Conservation (phyloP, 306 rosid species). For the Trichosanthes cucumerina region DNA sequence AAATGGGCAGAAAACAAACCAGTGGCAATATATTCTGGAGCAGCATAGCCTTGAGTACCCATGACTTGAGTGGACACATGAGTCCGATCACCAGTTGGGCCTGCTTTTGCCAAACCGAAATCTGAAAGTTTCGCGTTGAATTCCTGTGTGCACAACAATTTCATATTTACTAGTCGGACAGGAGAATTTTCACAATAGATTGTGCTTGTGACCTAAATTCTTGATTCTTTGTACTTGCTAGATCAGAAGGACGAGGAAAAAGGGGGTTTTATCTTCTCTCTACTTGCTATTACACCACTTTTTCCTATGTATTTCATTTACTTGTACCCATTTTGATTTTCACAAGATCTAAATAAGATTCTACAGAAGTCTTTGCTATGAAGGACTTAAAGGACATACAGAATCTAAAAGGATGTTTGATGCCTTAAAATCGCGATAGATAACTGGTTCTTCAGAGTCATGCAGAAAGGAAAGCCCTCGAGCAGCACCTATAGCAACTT, state of each 20-base stretch:
- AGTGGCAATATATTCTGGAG: constrained; percentile 79
- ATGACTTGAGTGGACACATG: constrained; percentile 83
- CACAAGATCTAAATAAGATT: neutral
- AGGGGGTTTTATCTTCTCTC: neutral
- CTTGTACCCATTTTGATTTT: neutral
- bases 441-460: constrained; percentile 47
- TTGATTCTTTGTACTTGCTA: neutral
- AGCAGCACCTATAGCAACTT: constrained; percentile 67
- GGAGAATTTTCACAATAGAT: neutral
- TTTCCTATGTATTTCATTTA: neutral
- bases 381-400: constrained; percentile 24
- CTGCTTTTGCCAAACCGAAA: constrained; percentile 74
- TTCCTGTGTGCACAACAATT: constrained; percentile 23
- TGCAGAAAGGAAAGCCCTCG: constrained; percentile 67
- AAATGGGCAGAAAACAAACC: constrained; percentile 27
- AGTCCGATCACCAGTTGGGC: constrained; percentile 74
- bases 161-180: neutral
- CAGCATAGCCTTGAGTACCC: constrained; percentile 87
- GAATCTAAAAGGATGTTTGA: constrained; percentile 76
- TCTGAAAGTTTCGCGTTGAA: constrained; percentile 70
- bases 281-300: neutral
- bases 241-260: neutral
- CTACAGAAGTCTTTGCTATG: neutral
- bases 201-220: neutral
- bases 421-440: constrained; percentile 78